phyloP scores from a whole-genome alignment of 148 eudicot species.

The Chenopodium formosanum region DNA sequence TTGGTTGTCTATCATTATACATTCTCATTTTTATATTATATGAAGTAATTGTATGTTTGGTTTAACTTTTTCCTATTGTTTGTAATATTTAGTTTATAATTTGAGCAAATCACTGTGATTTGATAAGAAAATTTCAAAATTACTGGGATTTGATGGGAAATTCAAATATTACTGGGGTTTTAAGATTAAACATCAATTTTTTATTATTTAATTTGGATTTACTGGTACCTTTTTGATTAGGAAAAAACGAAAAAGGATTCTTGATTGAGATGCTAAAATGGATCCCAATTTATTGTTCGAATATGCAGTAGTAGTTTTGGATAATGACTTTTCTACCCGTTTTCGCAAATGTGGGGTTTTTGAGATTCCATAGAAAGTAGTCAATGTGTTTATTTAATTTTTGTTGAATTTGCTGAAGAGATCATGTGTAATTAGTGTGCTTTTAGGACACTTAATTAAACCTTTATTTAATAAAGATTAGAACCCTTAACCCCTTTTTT shows the following conservation, averaged over 20 bases:
- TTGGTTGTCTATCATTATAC: neutral
- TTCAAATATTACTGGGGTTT: neutral
- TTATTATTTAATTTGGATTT: neutral
- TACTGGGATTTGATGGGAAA: neutral
- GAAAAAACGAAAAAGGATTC: neutral
- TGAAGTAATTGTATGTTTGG: no score
- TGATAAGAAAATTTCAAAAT: neutral
- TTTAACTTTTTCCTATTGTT: neutral
- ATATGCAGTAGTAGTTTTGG: neutral
- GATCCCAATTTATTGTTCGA: neutral
- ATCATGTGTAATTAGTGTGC: conserved; percentile 35
- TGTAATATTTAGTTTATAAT: neutral
- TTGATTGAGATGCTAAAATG: neutral
- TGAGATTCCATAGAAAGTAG: conserved; percentile 4
- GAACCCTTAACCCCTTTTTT: neutral
- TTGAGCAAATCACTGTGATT: neutral
- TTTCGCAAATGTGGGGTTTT: neutral
- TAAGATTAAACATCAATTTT: neutral
- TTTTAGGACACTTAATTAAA: conserved; percentile 30
- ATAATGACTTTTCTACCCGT: conserved; percentile 16
- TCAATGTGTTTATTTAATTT: neutral
- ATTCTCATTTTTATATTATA: neutral
- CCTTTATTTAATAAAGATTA: no score
- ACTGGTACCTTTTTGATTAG: neutral
- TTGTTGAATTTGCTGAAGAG: neutral